Percentiles rank a stretch among this genome's conserved stretches.
phyloP scores from a whole-genome alignment of 2,329 filamentous ascomycete genomes.

The Blastomyces silverae region DNA sequence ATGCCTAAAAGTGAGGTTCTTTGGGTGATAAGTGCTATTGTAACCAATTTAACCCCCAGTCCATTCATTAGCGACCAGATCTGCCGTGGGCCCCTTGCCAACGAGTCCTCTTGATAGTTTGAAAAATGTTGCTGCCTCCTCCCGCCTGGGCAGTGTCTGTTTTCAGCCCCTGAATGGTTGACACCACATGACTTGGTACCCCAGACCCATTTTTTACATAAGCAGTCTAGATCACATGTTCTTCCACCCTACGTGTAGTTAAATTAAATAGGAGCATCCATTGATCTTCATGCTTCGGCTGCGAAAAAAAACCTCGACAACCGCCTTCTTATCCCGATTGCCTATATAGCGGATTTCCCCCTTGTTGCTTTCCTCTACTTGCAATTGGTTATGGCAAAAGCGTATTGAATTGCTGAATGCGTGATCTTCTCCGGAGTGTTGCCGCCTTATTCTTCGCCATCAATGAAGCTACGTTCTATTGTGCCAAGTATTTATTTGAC shows the following conservation, averaged over 20 bases:
- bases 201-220: background rate
- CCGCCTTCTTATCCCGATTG: background rate
- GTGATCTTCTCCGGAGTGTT: background rate
- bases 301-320: background rate
- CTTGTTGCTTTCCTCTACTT: background rate
- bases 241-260: background rate
- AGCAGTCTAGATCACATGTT: constrained; percentile 8
- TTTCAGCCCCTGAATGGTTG: background rate
- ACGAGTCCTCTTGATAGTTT: background rate
- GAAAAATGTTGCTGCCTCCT: constrained; percentile 4
- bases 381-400: background rate
- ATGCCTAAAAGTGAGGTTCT: background rate
- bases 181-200: background rate
- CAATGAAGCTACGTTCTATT: constrained; percentile 5
- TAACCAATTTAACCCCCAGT: background rate
- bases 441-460: background rate
- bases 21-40: background rate
- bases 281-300: background rate
- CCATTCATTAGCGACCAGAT: background rate
- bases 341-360: no score
- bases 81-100: background rate
- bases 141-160: background rate
- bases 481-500: background rate
- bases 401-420: background rate
- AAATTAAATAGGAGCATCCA: constrained; percentile 3